Percentiles rank a stretch among this genome's conserved stretches.
These are phyloP conservation scores for Massarina eburnea DNA, from an alignment of 2,329 filamentous ascomycete species.

Conservation along the genomic window DNA sequence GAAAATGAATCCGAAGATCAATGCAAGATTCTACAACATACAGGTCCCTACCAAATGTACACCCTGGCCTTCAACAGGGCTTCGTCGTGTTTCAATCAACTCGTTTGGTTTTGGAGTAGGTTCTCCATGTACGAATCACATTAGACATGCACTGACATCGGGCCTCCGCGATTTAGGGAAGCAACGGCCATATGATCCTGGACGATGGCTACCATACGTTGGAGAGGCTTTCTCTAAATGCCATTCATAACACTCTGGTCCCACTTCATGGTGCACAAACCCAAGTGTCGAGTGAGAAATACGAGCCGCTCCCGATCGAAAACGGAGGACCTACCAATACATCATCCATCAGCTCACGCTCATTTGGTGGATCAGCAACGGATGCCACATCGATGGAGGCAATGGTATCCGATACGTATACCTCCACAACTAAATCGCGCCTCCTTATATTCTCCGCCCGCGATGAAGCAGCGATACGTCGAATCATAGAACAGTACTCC, in stretches of 20 bases:
- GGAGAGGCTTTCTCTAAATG: neutral
- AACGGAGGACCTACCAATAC: neutral
- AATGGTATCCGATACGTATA: too few species aligned
- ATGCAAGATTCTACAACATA: conserved; percentile 10
- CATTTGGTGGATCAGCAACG: too few species aligned
- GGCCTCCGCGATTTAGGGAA: too few species aligned
- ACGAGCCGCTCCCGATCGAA: neutral
- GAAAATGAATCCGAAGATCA: conserved; percentile 6
- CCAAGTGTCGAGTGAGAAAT: neutral
- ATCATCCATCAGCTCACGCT: neutral
- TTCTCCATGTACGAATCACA: too few species aligned
- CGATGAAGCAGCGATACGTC: neutral
- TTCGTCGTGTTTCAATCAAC: conserved; percentile 4
- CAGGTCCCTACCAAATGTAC: conserved; percentile 9
- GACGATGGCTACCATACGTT: conserved; percentile 17
- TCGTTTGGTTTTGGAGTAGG: conserved; percentile 11
- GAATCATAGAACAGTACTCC: neutral
- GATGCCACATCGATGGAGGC: too few species aligned
- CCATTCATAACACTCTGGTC: neutral
- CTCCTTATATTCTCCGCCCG: neutral
- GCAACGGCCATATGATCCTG: conserved; percentile 5
- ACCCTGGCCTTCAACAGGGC: conserved; percentile 9
- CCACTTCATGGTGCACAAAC: neutral
- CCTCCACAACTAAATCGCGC: too few species aligned
- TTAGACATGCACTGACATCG: too few species aligned